Percentiles rank a stretch among this genome's conserved stretches.
phyloP scores from a whole-genome alignment of 805 yeast species.

The Lipomyces yamadae region DNA sequence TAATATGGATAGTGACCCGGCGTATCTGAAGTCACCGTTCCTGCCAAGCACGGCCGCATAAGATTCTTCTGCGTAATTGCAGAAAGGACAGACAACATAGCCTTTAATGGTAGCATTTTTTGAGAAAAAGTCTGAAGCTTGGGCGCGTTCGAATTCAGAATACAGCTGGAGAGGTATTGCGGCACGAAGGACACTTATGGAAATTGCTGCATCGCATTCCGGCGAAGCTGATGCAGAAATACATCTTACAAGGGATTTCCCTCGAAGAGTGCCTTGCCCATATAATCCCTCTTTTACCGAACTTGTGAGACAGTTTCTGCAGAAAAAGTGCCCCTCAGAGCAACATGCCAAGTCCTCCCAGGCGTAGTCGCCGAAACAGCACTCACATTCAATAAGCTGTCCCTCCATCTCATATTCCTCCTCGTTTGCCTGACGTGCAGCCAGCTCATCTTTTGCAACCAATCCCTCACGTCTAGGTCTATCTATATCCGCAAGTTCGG shows the following conservation, averaged over 20 bases:
- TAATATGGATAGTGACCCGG: conserved; percentile 11
- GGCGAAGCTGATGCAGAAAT: conserved; percentile 33
- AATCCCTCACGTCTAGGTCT: conserved; percentile 12
- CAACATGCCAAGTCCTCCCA: conserved; percentile 38
- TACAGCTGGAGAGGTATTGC: conserved; percentile 18
- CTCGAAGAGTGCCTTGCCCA: conserved; percentile 36
- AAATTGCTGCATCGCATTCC: conserved; percentile 22
- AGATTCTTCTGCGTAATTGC: conserved; percentile 31
- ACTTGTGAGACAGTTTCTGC: conserved; percentile 29
- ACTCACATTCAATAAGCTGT: conserved; percentile 36
- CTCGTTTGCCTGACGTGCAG: conserved; percentile 29
- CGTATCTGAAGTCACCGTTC: conserved; percentile 10
- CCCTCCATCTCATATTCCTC: conserved; percentile 25
- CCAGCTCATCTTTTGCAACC: conserved; percentile 14
- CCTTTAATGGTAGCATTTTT: conserved; percentile 16
- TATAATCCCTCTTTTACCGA: conserved; percentile 32
- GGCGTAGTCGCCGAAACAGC: conserved; percentile 36
- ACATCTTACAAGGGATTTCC: conserved; percentile 28
- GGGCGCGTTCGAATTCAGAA: conserved; percentile 29
- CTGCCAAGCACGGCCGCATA: conserved; percentile 25
- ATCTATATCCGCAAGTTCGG: conserved; percentile 21
- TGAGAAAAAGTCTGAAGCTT: conserved; percentile 25
- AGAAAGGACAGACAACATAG: conserved; percentile 33
- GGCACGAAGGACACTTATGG: conserved; percentile 25
- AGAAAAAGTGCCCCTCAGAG: conserved; percentile 33